These are phyloP conservation scores for Asclepias syriaca DNA, from an alignment of 257 asterid species.

Conservation along the genomic window DNA sequence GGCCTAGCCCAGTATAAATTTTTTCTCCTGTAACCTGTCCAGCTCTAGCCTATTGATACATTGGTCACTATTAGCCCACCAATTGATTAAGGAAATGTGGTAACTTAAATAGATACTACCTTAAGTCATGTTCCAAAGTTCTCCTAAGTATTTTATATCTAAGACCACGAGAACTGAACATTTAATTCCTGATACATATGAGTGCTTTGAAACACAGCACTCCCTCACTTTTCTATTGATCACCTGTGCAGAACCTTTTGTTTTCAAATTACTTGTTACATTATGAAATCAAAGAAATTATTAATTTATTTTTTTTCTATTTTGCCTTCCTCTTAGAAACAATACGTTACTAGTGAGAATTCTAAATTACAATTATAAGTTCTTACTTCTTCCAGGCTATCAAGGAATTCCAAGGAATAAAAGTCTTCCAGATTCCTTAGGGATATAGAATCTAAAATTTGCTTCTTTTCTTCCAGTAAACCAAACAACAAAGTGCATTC, in stretches of 20 bases:
- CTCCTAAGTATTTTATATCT: background rate
- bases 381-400: background rate
- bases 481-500: conserved; percentile 35
- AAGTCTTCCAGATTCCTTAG: background rate
- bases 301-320: too few relatives aligned
- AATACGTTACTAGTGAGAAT: background rate
- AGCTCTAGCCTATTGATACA: too few relatives aligned
- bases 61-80: background rate
- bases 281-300: background rate
- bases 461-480: conserved; percentile 46
- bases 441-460: background rate
- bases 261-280: background rate
- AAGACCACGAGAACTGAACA: background rate
- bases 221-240: background rate
- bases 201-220: background rate
- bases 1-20: too few relatives aligned
- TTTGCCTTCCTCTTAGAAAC: background rate
- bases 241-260: background rate
- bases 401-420: background rate
- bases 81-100: background rate
- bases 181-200: background rate
- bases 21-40: too few relatives aligned
- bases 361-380: background rate
- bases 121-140: background rate
- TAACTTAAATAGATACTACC: background rate